These are phyloP conservation scores for Tulasnella sp. DNA, from an alignment of 768 basidiomycete species.

Conservation along the genomic window DNA sequence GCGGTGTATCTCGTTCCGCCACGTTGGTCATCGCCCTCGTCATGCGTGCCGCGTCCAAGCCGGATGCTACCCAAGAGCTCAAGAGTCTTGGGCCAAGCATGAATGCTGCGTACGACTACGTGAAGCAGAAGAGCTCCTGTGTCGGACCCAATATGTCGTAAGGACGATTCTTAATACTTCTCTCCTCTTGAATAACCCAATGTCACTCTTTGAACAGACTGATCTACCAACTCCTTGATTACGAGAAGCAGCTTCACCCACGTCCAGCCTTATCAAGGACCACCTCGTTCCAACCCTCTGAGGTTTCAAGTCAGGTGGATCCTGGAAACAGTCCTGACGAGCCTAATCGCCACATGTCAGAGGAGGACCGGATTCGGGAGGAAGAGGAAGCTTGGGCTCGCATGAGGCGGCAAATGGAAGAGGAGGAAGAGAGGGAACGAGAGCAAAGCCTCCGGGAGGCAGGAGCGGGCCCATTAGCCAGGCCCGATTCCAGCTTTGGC, in stretches of 20 bases:
- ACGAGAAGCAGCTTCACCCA: conserved; percentile 44
- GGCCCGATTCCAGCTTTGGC: neutral
- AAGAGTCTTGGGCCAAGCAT: conserved; percentile 45
- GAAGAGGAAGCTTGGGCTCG: conserved; percentile 79
- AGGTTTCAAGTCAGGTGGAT: conserved; percentile 41
- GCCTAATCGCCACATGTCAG: neutral
- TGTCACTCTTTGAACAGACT: conserved; percentile 38
- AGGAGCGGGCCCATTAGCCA: neutral
- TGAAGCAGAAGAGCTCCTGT: conserved; percentile 80
- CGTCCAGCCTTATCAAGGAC: conserved; percentile 41
- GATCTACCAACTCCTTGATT: conserved; percentile 89
- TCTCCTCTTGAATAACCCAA: conserved; percentile 19
- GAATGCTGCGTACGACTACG: conserved; percentile 83
- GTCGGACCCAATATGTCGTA: conserved; percentile 93
- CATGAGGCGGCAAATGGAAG: conserved; percentile 50
- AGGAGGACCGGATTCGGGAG: conserved; percentile 7
- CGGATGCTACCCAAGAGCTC: conserved; percentile 61
- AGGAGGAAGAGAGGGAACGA: conserved; percentile 45
- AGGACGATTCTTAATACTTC: conserved; percentile 30
- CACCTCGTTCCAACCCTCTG: conserved; percentile 43
- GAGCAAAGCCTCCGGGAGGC: conserved; percentile 1
- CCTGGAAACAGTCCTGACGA: neutral
- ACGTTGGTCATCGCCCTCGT: conserved; percentile 84
- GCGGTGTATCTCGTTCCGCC: conserved; percentile 85
- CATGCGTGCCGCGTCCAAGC: conserved; percentile 79